These are phyloP conservation scores for Fusarium oligoseptatum DNA, from an alignment of 2,329 filamentous ascomycete species.

Conservation along the genomic window DNA sequence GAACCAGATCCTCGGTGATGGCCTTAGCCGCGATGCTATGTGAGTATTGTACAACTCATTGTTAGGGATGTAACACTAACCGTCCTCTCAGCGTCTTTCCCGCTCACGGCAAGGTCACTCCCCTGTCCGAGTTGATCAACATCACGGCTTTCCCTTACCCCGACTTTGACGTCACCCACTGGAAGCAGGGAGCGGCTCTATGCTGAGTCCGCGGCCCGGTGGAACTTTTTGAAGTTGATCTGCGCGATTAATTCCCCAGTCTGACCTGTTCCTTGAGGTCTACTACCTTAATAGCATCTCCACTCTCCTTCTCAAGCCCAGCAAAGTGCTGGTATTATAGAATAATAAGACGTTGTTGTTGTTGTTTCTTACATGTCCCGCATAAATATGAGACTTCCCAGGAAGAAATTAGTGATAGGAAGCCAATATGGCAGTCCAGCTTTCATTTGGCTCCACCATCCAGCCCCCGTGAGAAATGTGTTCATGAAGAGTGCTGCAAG, in stretches of 20 bases:
- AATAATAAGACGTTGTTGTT: neutral
- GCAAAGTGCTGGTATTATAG: neutral
- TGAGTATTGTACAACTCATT: neutral
- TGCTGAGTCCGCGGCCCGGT: neutral
- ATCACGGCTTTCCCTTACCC: constrained; percentile 11
- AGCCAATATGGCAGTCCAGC: constrained; percentile 6
- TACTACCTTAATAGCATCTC: neutral
- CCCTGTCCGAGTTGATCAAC: constrained; percentile 9
- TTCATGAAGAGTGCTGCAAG: neutral
- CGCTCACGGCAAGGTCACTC: constrained; percentile 8
- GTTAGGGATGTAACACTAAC: neutral
- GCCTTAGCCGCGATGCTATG: constrained; percentile 3
- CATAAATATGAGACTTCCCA: neutral
- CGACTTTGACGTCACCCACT: constrained; percentile 10
- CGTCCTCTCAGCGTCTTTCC: neutral
- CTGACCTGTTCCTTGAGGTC: neutral
- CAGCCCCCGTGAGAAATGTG: neutral
- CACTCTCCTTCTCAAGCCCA: neutral
- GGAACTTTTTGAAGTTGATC: neutral
- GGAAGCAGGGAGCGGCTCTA: constrained; percentile 9
- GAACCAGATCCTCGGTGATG: constrained; percentile 6
- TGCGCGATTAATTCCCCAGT: neutral
- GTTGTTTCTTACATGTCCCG: neutral
- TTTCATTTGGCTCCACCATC: constrained; percentile 3
- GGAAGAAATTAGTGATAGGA: neutral